Evolutionary conservation across 441 rosid genomes (phyloP).

Genomic region (Dalechampia spathulata): DNA sequence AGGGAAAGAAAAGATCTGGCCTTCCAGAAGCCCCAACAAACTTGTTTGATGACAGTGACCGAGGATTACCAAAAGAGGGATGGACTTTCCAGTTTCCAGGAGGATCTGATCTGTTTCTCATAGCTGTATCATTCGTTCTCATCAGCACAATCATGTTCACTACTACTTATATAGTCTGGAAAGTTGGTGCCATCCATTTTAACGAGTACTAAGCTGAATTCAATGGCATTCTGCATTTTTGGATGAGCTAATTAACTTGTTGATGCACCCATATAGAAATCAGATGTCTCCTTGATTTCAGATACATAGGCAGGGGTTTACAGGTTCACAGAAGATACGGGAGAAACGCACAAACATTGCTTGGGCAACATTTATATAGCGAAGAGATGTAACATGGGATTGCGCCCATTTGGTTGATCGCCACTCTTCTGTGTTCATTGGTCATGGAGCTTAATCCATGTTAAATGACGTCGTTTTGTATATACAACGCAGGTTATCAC

Average conservation of each 20-base stretch:
- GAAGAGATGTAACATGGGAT: not conserved
- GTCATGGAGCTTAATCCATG: not conserved
- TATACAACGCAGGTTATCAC: not conserved
- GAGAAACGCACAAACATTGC: constrained; percentile 8
- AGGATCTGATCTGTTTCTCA: constrained; percentile 55
- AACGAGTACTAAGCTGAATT: constrained; percentile 41
- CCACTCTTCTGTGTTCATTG: not conserved
- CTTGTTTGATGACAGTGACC: constrained; percentile 76
- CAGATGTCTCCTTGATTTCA: constrained; percentile 1
- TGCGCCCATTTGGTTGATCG: not conserved
- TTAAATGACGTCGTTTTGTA: not conserved
- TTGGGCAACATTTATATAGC: constrained; percentile 10
- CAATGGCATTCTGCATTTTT: constrained; percentile 8
- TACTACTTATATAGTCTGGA: constrained; percentile 83
- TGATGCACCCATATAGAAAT: not conserved
- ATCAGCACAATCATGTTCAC: constrained; percentile 87
- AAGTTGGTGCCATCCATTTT: constrained; percentile 89
- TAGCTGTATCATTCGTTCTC: constrained; percentile 62
- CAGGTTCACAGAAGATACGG: constrained; percentile 2
- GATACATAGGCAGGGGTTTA: constrained; percentile 1
- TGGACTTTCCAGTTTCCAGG: constrained; percentile 74
- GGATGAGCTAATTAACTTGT: constrained; percentile 3
- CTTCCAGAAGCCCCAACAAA: constrained; percentile 87
- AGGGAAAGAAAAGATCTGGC: constrained; percentile 58
- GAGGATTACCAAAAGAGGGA: constrained; percentile 79